Evolutionary conservation across 495 filamentous ascomycete genomes (phyloP).

Genomic region (Margaritispora aquatica): DNA sequence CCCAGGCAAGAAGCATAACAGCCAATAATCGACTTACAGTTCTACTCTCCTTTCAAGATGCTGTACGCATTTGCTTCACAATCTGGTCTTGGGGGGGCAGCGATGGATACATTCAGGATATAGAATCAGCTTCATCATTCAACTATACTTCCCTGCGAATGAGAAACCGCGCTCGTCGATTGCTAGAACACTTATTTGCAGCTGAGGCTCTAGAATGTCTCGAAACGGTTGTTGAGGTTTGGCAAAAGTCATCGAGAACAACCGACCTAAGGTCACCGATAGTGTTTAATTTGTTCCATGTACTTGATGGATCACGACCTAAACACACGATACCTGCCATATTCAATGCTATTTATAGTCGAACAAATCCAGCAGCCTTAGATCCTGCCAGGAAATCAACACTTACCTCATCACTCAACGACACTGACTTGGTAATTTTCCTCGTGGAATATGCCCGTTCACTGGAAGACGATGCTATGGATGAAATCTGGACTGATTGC

Average conservation of each 20-base stretch:
- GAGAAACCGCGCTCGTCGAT: constrained; percentile 77
- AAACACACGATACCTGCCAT: constrained; percentile 93
- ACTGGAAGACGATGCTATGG: constrained; percentile 96
- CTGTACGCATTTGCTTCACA: constrained; percentile 79
- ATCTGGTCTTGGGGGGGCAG: constrained; percentile 91
- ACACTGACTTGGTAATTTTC: constrained; percentile 79
- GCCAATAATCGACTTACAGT: constrained; percentile 95
- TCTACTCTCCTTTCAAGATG: constrained; percentile 93
- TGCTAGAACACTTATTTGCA: constrained; percentile 88
- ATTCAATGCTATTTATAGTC: constrained; percentile 93
- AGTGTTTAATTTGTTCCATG: constrained; percentile 81
- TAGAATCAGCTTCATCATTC: constrained; percentile 72
- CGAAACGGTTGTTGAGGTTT: constrained; percentile 82
- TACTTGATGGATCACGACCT: constrained; percentile 83
- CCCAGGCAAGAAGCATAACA: constrained; percentile 64
- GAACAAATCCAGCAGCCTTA: constrained; percentile 76
- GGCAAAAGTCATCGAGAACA: constrained; percentile 41
- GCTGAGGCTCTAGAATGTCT: constrained; percentile 93
- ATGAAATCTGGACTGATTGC: constrained; percentile 97
- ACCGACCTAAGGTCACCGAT: constrained; percentile 33
- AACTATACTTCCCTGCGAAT: constrained; percentile 83
- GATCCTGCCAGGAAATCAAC: constrained; percentile 79
- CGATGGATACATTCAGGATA: constrained; percentile 51
- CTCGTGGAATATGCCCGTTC: constrained; percentile 82
- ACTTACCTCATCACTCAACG: constrained; percentile 73